phyloP scores from a whole-genome alignment of 140 eudicot species.

The Stevia rebaudiana region DNA sequence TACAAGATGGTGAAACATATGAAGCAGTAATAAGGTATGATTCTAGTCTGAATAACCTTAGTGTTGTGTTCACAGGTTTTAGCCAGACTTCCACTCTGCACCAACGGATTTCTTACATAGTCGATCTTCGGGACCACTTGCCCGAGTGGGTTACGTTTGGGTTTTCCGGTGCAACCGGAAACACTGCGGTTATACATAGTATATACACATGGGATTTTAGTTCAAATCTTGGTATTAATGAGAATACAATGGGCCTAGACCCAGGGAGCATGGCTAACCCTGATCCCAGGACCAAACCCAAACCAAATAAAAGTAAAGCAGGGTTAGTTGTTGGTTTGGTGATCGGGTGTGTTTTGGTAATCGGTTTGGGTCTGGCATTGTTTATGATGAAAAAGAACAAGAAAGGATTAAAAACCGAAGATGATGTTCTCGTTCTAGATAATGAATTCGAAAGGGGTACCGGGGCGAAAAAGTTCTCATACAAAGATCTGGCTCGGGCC shows the following conservation, averaged over 20 bases:
- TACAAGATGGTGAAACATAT: conserved; percentile 19
- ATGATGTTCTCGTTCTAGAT: conserved; percentile 23
- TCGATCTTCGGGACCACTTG: conserved; percentile 41
- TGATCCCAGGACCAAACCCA: not conserved
- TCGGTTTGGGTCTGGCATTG: conserved; percentile 18
- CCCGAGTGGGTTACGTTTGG: conserved; percentile 47
- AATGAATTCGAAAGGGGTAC: conserved; percentile 41
- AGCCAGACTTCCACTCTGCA: not conserved
- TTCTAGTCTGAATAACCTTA: conserved; percentile 34
- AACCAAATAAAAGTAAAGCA: conserved; percentile 12
- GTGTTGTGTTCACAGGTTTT: conserved; percentile 35
- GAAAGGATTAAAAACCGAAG: conserved; percentile 6
- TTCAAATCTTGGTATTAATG: conserved; percentile 28
- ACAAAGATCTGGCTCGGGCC: conserved; percentile 37
- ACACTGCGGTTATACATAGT: conserved; percentile 22
- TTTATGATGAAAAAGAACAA: conserved; percentile 19
- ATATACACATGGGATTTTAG: conserved; percentile 42
- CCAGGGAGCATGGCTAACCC: conserved; percentile 3
- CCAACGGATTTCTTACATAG: conserved; percentile 24
- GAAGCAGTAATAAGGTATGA: conserved; percentile 42
- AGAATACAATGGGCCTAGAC: conserved; percentile 4
- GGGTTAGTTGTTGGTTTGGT: conserved; percentile 27
- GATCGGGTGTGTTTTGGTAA: conserved; percentile 22
- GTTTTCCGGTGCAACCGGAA: conserved; percentile 45
- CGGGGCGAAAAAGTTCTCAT: conserved; percentile 52